Evolutionary conservation across 1,139 yeast species (phyloP).

Genomic region (Spencermartinsiella ligniputridi): DNA sequence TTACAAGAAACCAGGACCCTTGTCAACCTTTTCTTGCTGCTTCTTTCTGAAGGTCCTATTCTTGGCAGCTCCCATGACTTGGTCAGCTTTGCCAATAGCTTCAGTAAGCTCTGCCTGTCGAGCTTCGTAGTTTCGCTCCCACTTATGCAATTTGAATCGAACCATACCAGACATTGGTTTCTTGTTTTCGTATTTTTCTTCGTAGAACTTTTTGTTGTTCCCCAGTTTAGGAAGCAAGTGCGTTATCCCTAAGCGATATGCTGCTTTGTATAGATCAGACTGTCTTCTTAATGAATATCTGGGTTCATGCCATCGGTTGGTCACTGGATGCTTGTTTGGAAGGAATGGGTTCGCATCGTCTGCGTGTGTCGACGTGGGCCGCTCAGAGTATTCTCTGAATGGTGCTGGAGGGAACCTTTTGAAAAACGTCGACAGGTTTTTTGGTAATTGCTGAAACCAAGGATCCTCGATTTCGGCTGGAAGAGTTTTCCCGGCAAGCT

Average conservation of each 20-base stretch:
- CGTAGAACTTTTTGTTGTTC: slow-evolving; percentile 65
- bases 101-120: slow-evolving; percentile 56
- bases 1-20: neutral
- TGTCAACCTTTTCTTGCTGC: neutral
- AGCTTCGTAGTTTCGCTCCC: slow-evolving; percentile 65
- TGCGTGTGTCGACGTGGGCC: slow-evolving; percentile 63
- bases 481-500: neutral
- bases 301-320: slow-evolving; percentile 73
- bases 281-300: slow-evolving; percentile 78
- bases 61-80: slow-evolving; percentile 52
- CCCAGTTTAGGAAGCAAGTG: slow-evolving; percentile 75
- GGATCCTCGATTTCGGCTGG: slow-evolving; percentile 18
- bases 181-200: slow-evolving; percentile 69
- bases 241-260: slow-evolving; percentile 72
- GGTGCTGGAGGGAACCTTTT: slow-evolving; percentile 83
- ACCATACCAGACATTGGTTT: slow-evolving; percentile 74
- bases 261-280: slow-evolving; percentile 79
- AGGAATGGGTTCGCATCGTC: slow-evolving; percentile 81
- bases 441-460: slow-evolving; percentile 50
- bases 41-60: neutral
- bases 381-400: slow-evolving; percentile 57
- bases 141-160: slow-evolving; percentile 73
- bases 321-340: slow-evolving; percentile 78
- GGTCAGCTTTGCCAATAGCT: slow-evolving; percentile 72
- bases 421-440: slow-evolving; percentile 69